Conservation (phyloP, 106 monocot genomes). For the Acorus calamus region DNA sequence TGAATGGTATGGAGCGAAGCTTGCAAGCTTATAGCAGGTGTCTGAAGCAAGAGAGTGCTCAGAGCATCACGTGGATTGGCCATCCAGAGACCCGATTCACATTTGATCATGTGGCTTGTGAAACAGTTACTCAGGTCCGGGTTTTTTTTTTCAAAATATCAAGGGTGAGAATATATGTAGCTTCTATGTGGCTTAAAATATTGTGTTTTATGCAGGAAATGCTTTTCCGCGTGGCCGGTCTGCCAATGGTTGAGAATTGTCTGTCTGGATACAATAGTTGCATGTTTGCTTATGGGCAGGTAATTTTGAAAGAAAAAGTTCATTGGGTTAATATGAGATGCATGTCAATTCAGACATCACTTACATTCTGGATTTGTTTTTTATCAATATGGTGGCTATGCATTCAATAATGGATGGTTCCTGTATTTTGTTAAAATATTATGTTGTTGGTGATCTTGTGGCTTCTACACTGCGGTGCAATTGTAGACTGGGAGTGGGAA, state of each 20-base stretch:
- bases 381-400: too few species aligned
- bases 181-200: background rate
- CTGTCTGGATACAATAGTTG: conserved; percentile 98
- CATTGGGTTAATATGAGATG: too few species aligned
- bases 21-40: conserved; percentile 65
- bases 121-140: conserved; percentile 73
- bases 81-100: conserved; percentile 70
- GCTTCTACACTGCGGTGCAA: background rate
- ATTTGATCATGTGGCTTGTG: conserved; percentile 94
- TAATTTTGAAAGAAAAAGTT: conserved; percentile 4
- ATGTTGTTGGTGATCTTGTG: background rate
- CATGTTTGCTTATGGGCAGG: conserved; percentile 97
- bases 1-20: conserved; percentile 47
- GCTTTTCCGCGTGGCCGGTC: conserved; percentile 73
- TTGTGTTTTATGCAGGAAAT: conserved; percentile 45
- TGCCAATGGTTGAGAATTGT: conserved; percentile 96
- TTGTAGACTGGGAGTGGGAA: conserved; percentile 95
- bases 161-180: background rate
- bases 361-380: too few species aligned
- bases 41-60: conserved; percentile 76
- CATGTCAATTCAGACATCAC: too few species aligned
- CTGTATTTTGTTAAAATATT: background rate
- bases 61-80: conserved; percentile 73
- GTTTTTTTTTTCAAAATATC: background rate
- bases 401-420: too few species aligned